phyloP scores from a whole-genome alignment of 257 asterid species.

The Solanum virginianum region DNA sequence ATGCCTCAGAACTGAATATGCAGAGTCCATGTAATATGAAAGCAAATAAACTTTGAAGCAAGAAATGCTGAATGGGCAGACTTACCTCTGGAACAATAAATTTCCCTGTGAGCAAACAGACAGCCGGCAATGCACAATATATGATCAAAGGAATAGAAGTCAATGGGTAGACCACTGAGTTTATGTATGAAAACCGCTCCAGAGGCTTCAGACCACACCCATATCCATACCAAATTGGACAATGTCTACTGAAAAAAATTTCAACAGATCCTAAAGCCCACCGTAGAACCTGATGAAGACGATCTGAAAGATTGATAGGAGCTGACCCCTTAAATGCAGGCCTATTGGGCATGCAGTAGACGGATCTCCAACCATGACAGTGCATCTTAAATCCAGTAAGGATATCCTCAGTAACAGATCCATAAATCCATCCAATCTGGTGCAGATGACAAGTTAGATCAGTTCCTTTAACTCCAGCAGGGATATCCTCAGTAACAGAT shows the following conservation, averaged over 20 bases:
- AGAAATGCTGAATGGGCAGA: background rate
- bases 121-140: slow-evolving; percentile 87
- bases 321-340: slow-evolving; percentile 96
- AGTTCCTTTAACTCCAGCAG: no score
- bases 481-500: slow-evolving; percentile 93
- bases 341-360: slow-evolving; percentile 74
- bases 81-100: slow-evolving; percentile 91
- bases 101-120: slow-evolving; percentile 86
- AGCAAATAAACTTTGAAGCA: background rate
- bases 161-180: slow-evolving; percentile 83
- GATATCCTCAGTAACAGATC: slow-evolving; percentile 96
- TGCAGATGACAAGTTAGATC: background rate
- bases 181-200: slow-evolving; percentile 87
- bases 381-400: slow-evolving; percentile 97
- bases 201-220: slow-evolving; percentile 92
- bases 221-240: slow-evolving; percentile 97
- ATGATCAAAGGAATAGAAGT: slow-evolving; percentile 84
- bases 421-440: slow-evolving; percentile 97
- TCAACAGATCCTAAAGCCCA: slow-evolving; percentile 99
- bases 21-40: background rate
- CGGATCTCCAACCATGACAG: slow-evolving; percentile 98
- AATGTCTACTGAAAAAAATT: slow-evolving; percentile 77
- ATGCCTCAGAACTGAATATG: background rate
- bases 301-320: slow-evolving; percentile 93
- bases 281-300: slow-evolving; percentile 93